Evolutionary conservation across 2,329 filamentous ascomycete species (phyloP).

Genomic region (Ophiostoma montium): DNA sequence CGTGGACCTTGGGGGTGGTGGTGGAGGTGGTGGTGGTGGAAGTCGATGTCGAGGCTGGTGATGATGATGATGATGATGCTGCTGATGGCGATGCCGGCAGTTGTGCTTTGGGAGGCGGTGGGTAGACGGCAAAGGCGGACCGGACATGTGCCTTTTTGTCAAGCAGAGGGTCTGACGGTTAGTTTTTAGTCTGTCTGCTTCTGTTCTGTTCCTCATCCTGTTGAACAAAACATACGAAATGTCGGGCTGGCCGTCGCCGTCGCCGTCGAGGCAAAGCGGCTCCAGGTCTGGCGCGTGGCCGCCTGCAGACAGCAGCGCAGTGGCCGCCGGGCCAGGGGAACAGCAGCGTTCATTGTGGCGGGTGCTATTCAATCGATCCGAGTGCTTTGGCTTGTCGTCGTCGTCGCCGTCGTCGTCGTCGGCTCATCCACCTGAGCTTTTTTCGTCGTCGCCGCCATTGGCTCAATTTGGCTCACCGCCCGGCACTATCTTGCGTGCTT

Average conservation of each 20-base stretch:
- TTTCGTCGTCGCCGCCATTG: conserved; percentile 20
- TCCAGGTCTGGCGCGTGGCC: conserved; percentile 3
- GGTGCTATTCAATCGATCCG: not conserved
- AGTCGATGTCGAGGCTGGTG: too few species aligned
- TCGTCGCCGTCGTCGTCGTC: not conserved
- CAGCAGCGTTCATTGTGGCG: conserved; percentile 5
- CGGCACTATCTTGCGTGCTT: conserved; percentile 6
- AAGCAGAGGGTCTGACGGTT: conserved; percentile 9
- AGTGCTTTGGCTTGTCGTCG: not conserved
- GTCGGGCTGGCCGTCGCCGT: not conserved
- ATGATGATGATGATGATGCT: conserved; percentile 3
- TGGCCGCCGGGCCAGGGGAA: conserved; percentile 10
- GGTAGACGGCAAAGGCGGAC: conserved; percentile 36
- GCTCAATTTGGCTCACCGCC: conserved; percentile 14
- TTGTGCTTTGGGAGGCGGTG: conserved; percentile 7
- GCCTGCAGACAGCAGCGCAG: conserved; percentile 8
- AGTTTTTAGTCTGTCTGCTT: not conserved
- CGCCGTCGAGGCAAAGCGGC: conserved; percentile 7
- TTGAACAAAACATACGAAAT: not conserved
- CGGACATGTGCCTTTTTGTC: conserved; percentile 16
- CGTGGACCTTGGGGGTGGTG: conserved; percentile 27
- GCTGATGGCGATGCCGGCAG: conserved; percentile 6
- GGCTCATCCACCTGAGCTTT: not conserved
- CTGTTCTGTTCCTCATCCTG: too few species aligned
- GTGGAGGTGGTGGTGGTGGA: conserved; percentile 3